Evolutionary conservation across 1,284 basidiomycete species (phyloP), one percentile per base, ranked within the genome.

Genomic region (Schizophyllum amplum): DNA sequence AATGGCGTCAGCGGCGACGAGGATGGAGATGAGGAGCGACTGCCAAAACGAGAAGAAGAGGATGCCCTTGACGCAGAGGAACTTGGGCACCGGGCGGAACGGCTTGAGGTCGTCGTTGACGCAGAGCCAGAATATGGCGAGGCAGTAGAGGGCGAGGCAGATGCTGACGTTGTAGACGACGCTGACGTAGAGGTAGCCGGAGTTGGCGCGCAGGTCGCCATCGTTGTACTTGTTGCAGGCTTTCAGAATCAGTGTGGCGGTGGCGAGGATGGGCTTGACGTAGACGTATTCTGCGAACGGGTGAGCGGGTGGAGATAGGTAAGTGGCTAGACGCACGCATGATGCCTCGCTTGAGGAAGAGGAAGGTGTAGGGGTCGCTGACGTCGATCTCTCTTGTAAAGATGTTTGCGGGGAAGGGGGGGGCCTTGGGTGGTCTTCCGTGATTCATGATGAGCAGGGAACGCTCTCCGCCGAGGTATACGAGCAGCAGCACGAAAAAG

Each of bases 41-140:
- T 99, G 96, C 96, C 96, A 99, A 75, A 99, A 99, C 0, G 90
- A 95, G 72, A 97, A 96, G 78, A 98, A 98, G 49, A 99, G 80
- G 63, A 99, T 95, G 52, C 94, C 94, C 69, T 99, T 98, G 65
- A 99, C 92, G 69, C 94, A 98, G 24, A 99, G 83, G 72, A 99
- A 99, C 71, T 98, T 97, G 5, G 94, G 93, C 69, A 90, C 80
- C 0, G 88, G 87, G 46, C 86, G 87, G 74, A 94, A 94, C 1
- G 92, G 92, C 69, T 89, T 88, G 51, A 98, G 73, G 67, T 96
- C 94, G 25, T 86, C 78, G 65, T 82, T 86, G 3, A 95, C 90
- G 60, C 90, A 92, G 55, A 95, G 81, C 94, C 94, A 97, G 71
- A 97, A 97, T 74, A 96, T 87, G 0, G 92, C 94, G 51, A 98